A percentile compares a stretch with the other conserved stretches of the same genome.
These are phyloP conservation scores for Hypoxylon subgilvum DNA, from an alignment of 495 filamentous ascomycete species.

Conservation along the genomic window DNA sequence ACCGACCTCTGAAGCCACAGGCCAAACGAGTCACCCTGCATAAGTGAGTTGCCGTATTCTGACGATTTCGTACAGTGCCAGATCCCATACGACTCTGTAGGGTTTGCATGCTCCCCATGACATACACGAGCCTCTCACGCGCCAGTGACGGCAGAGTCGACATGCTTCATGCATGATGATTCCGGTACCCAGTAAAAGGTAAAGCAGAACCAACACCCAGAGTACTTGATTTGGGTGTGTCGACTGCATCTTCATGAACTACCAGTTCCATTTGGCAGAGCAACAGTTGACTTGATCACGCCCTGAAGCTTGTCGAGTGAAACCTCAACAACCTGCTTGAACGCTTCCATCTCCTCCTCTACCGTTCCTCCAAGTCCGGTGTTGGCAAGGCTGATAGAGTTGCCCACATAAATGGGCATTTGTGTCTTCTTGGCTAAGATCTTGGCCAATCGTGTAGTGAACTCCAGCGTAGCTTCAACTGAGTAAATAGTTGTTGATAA, in stretches of 20 bases:
- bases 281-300: slow-evolving; percentile 18
- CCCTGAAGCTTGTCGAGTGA: slow-evolving; percentile 63
- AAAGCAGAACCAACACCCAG: neutral
- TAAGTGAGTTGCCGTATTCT: neutral
- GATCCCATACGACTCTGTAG: too few relatives aligned
- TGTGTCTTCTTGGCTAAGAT: slow-evolving; percentile 72
- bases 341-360: slow-evolving; percentile 94
- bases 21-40: neutral
- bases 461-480: slow-evolving; percentile 76
- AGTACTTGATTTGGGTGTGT: neutral
- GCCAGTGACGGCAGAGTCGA: neutral
- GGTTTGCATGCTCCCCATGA: neutral
- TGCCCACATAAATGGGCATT: slow-evolving; percentile 83
- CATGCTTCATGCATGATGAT: neutral
- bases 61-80: neutral
- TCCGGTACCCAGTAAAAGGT: neutral
- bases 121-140: neutral
- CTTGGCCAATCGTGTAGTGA: slow-evolving; percentile 82
- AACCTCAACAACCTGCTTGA: slow-evolving; percentile 72
- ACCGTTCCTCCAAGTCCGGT: slow-evolving; percentile 73
- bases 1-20: neutral
- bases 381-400: slow-evolving; percentile 70
- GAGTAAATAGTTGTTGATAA: slow-evolving; percentile 82
- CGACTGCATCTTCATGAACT: slow-evolving; percentile 8
- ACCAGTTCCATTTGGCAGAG: slow-evolving; percentile 23